These are phyloP conservation scores for Penicillium sp. DNA, from an alignment of 2,329 filamentous ascomycete species.

Conservation along the genomic window DNA sequence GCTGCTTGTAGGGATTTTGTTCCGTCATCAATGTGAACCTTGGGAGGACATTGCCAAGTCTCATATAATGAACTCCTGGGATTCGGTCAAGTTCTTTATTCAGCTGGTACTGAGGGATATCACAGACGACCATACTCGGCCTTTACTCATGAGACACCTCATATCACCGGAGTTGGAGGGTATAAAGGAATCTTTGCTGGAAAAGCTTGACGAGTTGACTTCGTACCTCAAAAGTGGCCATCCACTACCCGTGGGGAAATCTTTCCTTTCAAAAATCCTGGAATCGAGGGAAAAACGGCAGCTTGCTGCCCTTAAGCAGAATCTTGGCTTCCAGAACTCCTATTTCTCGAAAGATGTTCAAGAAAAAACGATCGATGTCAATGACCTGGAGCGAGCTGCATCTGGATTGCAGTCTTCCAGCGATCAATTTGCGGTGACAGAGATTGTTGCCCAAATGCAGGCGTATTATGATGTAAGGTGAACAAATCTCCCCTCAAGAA, in stretches of 20 bases:
- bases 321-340: neutral
- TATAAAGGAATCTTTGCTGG: conserved; percentile 14
- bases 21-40: conserved; percentile 34
- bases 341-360: no score
- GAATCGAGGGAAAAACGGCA: conserved; percentile 8
- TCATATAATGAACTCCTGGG: conserved; percentile 28
- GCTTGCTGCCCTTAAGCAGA: neutral
- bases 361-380: neutral
- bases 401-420: neutral
- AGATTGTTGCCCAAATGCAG: conserved; percentile 42
- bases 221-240: conserved; percentile 22
- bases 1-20: conserved; percentile 33
- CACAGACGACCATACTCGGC: conserved; percentile 23
- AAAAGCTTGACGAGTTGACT: conserved; percentile 27
- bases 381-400: neutral
- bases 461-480: conserved; percentile 25
- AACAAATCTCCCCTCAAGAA: neutral
- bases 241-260: conserved; percentile 22
- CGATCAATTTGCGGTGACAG: conserved; percentile 38
- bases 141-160: conserved; percentile 15
- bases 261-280: conserved; percentile 13
- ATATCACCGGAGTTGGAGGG: conserved; percentile 26
- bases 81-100: conserved; percentile 21
- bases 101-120: conserved; percentile 24
- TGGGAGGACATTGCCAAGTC: conserved; percentile 32